Evolutionary conservation across 2,329 filamentous ascomycete species (phyloP).

Genomic region (Pseudogymnoascus sp.): DNA sequence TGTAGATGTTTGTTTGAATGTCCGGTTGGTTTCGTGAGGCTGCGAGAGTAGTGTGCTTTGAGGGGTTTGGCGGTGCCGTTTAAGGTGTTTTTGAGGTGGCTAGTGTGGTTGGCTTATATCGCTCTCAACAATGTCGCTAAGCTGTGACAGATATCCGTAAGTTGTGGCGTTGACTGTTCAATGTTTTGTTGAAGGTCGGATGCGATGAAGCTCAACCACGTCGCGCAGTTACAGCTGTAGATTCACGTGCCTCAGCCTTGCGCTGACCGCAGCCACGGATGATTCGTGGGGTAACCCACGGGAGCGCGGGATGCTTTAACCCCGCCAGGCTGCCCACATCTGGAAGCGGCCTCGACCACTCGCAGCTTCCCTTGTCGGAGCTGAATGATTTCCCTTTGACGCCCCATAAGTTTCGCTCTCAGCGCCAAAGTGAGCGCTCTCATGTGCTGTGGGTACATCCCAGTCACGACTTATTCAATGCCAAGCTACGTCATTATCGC

Average conservation of each 20-base stretch:
- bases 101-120: not conserved
- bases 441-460: not conserved
- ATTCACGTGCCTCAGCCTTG: constrained; percentile 4
- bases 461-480: not conserved
- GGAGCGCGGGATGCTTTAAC: not conserved
- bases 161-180: not conserved
- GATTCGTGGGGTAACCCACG: not conserved
- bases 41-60: not conserved
- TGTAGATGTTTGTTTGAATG: not conserved
- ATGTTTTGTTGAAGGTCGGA: not conserved
- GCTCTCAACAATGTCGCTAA: not conserved
- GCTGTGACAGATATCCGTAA: not conserved
- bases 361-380: not conserved
- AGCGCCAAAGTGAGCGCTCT: not conserved
- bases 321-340: not conserved
- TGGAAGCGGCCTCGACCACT: not conserved
- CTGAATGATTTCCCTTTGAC: not conserved
- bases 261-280: not conserved
- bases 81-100: not conserved
- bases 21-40: not conserved
- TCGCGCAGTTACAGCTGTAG: not conserved
- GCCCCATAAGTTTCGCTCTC: not conserved
- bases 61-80: not conserved
- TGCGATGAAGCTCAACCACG: not conserved
- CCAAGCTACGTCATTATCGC: not conserved